A percentile compares a stretch with the other conserved stretches of the same genome.
Evolutionary conservation across 2,329 filamentous ascomycete genomes (phyloP).

Genomic region (Trichoderma polysporum): DNA sequence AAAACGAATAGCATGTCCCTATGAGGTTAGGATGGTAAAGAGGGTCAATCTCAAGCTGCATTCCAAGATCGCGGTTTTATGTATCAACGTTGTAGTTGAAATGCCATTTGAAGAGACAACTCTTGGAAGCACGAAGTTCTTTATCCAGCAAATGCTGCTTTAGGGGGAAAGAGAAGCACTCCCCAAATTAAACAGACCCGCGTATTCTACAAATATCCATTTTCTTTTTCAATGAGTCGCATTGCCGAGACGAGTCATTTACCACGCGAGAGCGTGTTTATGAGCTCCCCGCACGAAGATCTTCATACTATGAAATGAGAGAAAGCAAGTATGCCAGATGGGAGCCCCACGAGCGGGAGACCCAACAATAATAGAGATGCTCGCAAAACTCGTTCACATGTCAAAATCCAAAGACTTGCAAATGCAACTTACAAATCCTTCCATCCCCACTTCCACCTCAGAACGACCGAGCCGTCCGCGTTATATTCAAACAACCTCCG

Average conservation of each 20-base stretch:
- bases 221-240: not conserved
- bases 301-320: not conserved
- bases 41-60: not conserved
- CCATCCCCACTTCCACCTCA: not conserved
- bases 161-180: no score
- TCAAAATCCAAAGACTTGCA: not conserved
- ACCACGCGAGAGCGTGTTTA: not conserved
- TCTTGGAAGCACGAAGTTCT: not conserved
- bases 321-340: not conserved
- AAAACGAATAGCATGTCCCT: not conserved
- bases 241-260: not conserved
- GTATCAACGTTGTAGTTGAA: not conserved
- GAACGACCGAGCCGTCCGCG: not conserved
- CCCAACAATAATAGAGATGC: not conserved
- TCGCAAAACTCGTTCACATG: not conserved
- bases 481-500: not conserved
- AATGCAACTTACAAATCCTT: not conserved
- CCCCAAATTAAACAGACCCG: no score
- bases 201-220: no score
- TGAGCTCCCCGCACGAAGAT: not conserved
- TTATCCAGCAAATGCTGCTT: no score
- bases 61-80: not conserved
- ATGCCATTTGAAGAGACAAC: not conserved
- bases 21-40: not conserved
- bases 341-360: not conserved